These are phyloP conservation scores for Dothistroma septosporum DNA, from an alignment of 2,329 filamentous ascomycete species.

Conservation along the genomic window DNA sequence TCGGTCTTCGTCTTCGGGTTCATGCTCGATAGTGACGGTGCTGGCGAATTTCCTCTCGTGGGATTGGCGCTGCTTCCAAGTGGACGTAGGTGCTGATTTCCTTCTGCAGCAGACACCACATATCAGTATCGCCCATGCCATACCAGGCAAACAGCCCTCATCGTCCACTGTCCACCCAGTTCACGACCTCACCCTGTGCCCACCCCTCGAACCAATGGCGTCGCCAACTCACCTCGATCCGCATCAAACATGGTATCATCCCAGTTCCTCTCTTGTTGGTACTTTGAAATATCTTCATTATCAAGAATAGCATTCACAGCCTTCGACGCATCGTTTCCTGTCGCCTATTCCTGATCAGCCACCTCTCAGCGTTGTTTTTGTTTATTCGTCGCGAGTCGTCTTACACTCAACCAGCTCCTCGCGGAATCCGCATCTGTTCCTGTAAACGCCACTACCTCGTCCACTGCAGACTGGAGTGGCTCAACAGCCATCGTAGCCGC, in stretches of 20 bases:
- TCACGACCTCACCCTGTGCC: not conserved
- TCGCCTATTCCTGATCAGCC: slow-evolving; percentile 22
- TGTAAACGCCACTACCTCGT: slow-evolving; percentile 23
- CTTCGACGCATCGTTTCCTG: slow-evolving; percentile 29
- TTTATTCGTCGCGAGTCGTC: not conserved
- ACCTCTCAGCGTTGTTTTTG: not conserved
- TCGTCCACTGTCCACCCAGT: not conserved
- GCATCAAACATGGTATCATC: slow-evolving; percentile 27
- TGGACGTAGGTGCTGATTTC: slow-evolving; percentile 28
- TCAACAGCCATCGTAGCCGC: slow-evolving; percentile 28
- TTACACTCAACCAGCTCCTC: not conserved
- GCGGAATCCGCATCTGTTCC: slow-evolving; percentile 20
- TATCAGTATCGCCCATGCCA: not conserved
- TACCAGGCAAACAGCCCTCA: not conserved
- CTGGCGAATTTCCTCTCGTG: slow-evolving; percentile 30
- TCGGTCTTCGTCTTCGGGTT: slow-evolving; percentile 29
- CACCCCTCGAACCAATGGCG: not conserved
- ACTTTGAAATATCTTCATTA: slow-evolving; percentile 29
- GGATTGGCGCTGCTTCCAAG: slow-evolving; percentile 31
- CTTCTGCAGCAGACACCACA: slow-evolving; percentile 16
- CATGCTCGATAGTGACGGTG: slow-evolving; percentile 16
- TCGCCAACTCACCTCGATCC: slow-evolving; percentile 18
- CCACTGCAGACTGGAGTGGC: slow-evolving; percentile 25
- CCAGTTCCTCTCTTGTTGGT: slow-evolving; percentile 27
- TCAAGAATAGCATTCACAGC: slow-evolving; percentile 33